These are phyloP conservation scores for Aphanomyces euteiches DNA, from an alignment of 352 stramenopile genomes.

Conservation along the genomic window DNA sequence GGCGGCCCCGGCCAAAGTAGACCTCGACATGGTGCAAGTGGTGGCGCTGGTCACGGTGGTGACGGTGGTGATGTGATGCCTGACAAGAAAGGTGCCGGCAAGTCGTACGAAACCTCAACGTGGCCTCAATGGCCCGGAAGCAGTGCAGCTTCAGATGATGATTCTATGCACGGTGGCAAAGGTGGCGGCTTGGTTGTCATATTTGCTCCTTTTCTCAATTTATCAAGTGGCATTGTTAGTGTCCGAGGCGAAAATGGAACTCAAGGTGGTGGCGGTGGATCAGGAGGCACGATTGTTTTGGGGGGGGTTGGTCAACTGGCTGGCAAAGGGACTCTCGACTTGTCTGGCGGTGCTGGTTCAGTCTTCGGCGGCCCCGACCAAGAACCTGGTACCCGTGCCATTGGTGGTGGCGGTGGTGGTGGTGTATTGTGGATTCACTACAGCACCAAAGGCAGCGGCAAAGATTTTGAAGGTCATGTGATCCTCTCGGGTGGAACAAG, in stretches of 20 bases:
- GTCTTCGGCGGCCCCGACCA: not conserved
- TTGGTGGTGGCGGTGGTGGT: constrained; percentile 54
- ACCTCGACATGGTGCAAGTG: constrained; percentile 49
- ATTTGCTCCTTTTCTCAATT: constrained; percentile 44
- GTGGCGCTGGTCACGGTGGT: constrained; percentile 64
- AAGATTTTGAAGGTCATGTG: constrained; percentile 49
- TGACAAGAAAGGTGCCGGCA: constrained; percentile 45
- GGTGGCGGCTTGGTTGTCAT: constrained; percentile 75
- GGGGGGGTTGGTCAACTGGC: constrained; percentile 48
- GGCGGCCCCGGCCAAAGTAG: constrained; percentile 53
- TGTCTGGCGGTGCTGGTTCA: constrained; percentile 46
- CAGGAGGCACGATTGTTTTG: constrained; percentile 60
- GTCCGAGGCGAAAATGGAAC: constrained; percentile 50
- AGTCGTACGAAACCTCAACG: constrained; percentile 42
- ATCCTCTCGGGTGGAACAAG: constrained; percentile 43
- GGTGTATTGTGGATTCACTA: constrained; percentile 62
- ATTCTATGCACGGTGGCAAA: constrained; percentile 51
- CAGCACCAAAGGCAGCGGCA: constrained; percentile 36
- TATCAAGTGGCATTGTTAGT: constrained; percentile 46
- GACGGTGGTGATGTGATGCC: constrained; percentile 58
- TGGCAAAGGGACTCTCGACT: constrained; percentile 57
- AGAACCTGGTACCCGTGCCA: not conserved
- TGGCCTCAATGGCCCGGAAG: constrained; percentile 72
- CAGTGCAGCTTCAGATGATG: constrained; percentile 40
- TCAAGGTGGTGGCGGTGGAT: constrained; percentile 63